Conservation (phyloP, 2,329 filamentous ascomycete genomes). For the Fusarium buxicola region DNA sequence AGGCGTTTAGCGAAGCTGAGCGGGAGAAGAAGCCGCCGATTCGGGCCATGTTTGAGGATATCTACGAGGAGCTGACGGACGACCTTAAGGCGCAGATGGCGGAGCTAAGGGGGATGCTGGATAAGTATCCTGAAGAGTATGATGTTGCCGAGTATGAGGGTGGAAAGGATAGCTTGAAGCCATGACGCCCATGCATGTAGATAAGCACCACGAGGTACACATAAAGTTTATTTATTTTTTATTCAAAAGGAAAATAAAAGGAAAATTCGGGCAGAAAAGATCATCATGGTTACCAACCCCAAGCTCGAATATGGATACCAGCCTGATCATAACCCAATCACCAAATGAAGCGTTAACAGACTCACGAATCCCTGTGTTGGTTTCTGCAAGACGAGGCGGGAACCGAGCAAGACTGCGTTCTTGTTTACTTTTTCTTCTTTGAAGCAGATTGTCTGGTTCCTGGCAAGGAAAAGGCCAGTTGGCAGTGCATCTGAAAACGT, state of each 20-base stretch:
- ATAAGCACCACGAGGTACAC: background rate
- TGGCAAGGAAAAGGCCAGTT: constrained; percentile 15
- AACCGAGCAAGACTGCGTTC: background rate
- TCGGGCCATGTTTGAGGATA: constrained; percentile 81
- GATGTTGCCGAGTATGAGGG: constrained; percentile 82
- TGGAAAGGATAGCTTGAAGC: constrained; percentile 72
- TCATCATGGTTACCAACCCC: constrained; percentile 7
- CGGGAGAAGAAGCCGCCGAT: constrained; percentile 82
- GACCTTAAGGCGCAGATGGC: constrained; percentile 78
- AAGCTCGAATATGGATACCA: constrained; percentile 9
- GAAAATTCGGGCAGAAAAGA: constrained; percentile 1
- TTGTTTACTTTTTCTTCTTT: constrained; percentile 7
- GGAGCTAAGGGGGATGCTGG: constrained; percentile 80
- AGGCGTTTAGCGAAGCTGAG: constrained; percentile 86
- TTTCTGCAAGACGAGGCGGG: background rate
- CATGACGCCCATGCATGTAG: constrained; percentile 13
- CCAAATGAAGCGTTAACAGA: background rate
- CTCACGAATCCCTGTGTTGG: constrained; percentile 4
- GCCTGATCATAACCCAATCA: constrained; percentile 4
- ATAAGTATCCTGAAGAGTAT: constrained; percentile 93
- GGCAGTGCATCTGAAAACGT: constrained; percentile 21
- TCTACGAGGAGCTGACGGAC: constrained; percentile 89
- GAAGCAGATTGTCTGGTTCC: background rate
- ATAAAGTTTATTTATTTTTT: no score
- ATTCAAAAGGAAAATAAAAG: background rate